phyloP scores from a whole-genome alignment of 805 yeast genomes.

The Wickerhamomyces canadensis region DNA sequence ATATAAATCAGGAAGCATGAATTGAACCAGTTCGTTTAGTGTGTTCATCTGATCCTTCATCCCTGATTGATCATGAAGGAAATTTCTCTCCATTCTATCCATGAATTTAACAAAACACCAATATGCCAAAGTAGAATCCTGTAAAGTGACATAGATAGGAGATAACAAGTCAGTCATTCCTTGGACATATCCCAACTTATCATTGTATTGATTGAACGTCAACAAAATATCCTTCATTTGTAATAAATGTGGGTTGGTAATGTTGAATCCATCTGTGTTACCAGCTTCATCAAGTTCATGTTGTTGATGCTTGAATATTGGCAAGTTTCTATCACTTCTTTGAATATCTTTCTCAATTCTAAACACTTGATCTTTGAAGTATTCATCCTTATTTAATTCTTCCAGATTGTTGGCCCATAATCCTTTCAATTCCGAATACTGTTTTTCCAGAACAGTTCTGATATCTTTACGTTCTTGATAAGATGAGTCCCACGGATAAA shows the following conservation, averaged over 20 bases:
- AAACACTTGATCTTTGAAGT: constrained; percentile 84
- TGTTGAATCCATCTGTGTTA: constrained; percentile 57
- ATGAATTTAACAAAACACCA: constrained; percentile 86
- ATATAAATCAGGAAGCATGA: constrained; percentile 83
- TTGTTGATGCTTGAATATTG: constrained; percentile 44
- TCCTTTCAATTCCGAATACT: constrained; percentile 58
- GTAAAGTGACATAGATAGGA: constrained; percentile 62
- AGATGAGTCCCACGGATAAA: constrained; percentile 87
- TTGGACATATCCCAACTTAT: constrained; percentile 88
- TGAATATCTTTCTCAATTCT: constrained; percentile 92
- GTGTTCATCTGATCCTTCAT: constrained; percentile 85
- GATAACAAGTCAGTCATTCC: constrained; percentile 95
- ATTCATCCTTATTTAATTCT: constrained; percentile 49
- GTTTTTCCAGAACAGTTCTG: constrained; percentile 46
- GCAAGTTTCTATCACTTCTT: constrained; percentile 79
- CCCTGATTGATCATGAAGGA: constrained; percentile 86
- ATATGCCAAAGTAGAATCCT: constrained; percentile 76
- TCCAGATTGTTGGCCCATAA: constrained; percentile 61
- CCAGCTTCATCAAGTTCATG: constrained; percentile 29
- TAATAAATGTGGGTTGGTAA: constrained; percentile 71
- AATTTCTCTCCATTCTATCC: constrained; percentile 95
- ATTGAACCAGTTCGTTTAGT: constrained; percentile 77
- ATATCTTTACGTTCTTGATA: constrained; percentile 59
- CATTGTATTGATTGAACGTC: constrained; percentile 81
- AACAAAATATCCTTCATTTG: constrained; percentile 71